Percentiles rank a stretch among this genome's conserved stretches.
These are phyloP conservation scores for Thelephora ganbajun DNA, from an alignment of 768 basidiomycete species.

Conservation along the genomic window DNA sequence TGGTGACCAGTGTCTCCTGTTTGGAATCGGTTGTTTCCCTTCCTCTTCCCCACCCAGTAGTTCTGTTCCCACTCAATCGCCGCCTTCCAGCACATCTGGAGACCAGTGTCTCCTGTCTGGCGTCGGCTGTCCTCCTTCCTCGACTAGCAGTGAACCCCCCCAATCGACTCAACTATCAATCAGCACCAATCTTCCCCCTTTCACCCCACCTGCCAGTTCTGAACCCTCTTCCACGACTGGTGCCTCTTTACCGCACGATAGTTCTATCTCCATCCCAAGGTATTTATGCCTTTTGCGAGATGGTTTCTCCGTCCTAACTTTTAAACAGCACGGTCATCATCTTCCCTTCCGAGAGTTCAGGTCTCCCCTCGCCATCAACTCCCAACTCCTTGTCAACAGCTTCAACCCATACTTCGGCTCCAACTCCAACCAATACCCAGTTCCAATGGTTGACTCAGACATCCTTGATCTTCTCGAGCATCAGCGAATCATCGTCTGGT, in stretches of 20 bases:
- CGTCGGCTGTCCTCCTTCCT: no score
- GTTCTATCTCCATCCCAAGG: neutral
- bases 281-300: neutral
- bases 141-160: no score
- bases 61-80: no score
- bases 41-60: no score
- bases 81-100: no score
- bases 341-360: neutral
- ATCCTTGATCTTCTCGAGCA: constrained; percentile 17
- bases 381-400: neutral
- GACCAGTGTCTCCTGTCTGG: no score
- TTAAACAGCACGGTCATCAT: neutral
- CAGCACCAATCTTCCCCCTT: no score
- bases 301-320: neutral
- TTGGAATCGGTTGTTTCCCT: no score
- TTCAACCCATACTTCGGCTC: constrained; percentile 1
- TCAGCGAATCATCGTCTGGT: constrained; percentile 10
- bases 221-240: neutral
- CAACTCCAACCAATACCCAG: constrained; percentile 10
- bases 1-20: no score
- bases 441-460: constrained; percentile 22
- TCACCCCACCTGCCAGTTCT: neutral
- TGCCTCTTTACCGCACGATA: neutral
- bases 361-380: neutral
- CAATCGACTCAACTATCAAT: no score